Percentiles rank a stretch among this genome's conserved stretches.
These are phyloP conservation scores for Lyophyllum atratum DNA, from an alignment of 768 basidiomycete genomes.

Conservation along the genomic window DNA sequence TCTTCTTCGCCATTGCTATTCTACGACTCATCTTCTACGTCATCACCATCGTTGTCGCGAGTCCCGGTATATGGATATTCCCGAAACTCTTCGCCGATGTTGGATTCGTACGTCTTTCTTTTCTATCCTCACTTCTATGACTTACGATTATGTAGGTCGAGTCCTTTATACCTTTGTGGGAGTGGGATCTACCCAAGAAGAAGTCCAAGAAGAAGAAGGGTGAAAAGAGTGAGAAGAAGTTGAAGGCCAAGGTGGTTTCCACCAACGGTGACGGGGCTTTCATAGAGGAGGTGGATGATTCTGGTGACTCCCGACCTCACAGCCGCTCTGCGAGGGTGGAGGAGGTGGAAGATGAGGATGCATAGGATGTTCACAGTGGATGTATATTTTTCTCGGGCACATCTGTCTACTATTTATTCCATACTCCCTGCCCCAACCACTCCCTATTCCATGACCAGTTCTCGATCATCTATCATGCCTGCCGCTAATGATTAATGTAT, in stretches of 20 bases:
- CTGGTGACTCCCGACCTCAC: conserved; percentile 40
- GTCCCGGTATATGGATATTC: conserved; percentile 98
- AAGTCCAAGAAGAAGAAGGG: conserved; percentile 66
- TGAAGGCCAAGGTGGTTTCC: conserved; percentile 43
- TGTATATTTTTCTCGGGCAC: conserved; percentile 7
- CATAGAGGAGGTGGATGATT: conserved; percentile 49
- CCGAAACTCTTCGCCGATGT: conserved; percentile 98
- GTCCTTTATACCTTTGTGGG: conserved; percentile 96
- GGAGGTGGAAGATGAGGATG: conserved; percentile 49
- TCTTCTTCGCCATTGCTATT: conserved; percentile 90
- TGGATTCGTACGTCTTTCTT: conserved; percentile 78
- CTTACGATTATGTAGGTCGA: conserved; percentile 66
- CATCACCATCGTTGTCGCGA: conserved; percentile 81
- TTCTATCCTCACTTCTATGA: background rate
- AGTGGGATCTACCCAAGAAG: conserved; percentile 89
- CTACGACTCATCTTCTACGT: conserved; percentile 92
- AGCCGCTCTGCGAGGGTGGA: conserved; percentile 47
- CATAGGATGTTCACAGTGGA: conserved; percentile 15
- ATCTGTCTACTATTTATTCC: conserved; percentile 5
- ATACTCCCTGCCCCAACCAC: background rate
- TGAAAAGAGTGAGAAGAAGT: conserved; percentile 55
- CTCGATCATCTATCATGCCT: background rate
- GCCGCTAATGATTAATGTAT: background rate
- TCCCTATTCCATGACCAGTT: background rate
- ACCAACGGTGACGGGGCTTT: conserved; percentile 43